Evolutionary conservation across 208 protist species (phyloP), one percentile per base, ranked within the genome.

Genomic region (Cochliopodium minus): DNA sequence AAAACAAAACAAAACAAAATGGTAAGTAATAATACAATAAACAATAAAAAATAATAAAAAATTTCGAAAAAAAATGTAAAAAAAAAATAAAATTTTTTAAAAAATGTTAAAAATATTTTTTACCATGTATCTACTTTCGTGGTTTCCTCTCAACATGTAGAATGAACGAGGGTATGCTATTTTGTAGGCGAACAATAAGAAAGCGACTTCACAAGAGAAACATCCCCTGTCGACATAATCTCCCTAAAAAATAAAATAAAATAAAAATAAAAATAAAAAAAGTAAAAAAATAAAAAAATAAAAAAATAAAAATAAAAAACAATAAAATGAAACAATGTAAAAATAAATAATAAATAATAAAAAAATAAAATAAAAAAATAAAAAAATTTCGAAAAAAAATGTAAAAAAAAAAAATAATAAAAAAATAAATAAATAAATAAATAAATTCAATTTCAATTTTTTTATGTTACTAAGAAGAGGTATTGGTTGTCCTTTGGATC

Each of bases 381-480:
- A 43, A 17, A 43, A 43, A 17, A 43, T n/a, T n/a, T n/a, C 17
- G n/a, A 43, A 43, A 17, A 43, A 43, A 17, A 43, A 43, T n/a
- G n/a, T n/a, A 17, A 43, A 43, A 17, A 43, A 43, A 17, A 43
- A 43, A 17, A 43, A 43, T n/a, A 43, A 43, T n/a, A 43, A 43
- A 17, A 43, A 43, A 17, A 43, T n/a, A 17, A 43, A 43, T n/a
- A 43, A 43, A 17, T n/a, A 43, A 17, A 43, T n/a, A 17, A 43
- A 43, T n/a, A 43, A 43, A 17, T n/a, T n/a, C 38, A 43, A 43
- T n/a, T n/a, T n/a, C 38, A 43, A 43, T n/a, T n/a, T n/a, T n/a
- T n/a, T n/a, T n/a, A n/a, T n/a, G n/a, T n/a, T n/a, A n/a, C 91
- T 6, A 96, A 72, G 62, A 95, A 96, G 15, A 96, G 74, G 65